Base-by-base conservation (phyloP, 164 flowering plant genomes). In the Tinospora cordifolia region DNA sequence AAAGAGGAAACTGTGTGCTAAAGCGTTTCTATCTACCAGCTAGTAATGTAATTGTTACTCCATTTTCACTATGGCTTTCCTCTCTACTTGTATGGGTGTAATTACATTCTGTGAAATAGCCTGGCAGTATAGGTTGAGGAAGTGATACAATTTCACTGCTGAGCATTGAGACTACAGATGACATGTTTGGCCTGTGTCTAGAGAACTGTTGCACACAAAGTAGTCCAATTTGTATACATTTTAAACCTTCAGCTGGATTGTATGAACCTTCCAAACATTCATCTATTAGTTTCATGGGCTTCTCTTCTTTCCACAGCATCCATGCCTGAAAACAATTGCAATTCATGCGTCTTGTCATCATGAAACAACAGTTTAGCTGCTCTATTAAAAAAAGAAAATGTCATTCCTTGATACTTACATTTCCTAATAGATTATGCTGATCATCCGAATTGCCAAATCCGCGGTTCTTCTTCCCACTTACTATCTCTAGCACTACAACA, bases 121-220 rank as follows among this genome's bases (percentile, higher is more conserved):
- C 75, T 0, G 80, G 80, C 1, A 49, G 46, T 25, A 67, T 70
- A 17, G 80, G 80, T 38, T 27, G 41, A 25, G 77, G 79, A 46
- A 79, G 67, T 19, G 9, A 46, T 25, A 46, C 46, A n/a, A 30
- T 57, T 49, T 76, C 73, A 30, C 71, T 71, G 9, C 70, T 41
- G 6, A 79, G 72, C 79, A 76, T 79, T 6, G 62, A 60, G 6
- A 76, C 62, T 8, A 66, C 54, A 3, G 68, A 6, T 15, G 81
- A 60, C 76, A 79, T 75, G 24, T 51, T 68, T 1, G 79, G 81
- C 44, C 81, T 68, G 22, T 71, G 75, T 13, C 26, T 57, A 6
- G 75, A 41, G 36, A 27, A 40, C 8, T 75, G 73, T 66, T 75
- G 77, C 47, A 75, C 77, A 13, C 77, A 75, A 13, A 75, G 51